Evolutionary conservation across 345 rosid genomes (phyloP).

Genomic region (Salix exigua): DNA sequence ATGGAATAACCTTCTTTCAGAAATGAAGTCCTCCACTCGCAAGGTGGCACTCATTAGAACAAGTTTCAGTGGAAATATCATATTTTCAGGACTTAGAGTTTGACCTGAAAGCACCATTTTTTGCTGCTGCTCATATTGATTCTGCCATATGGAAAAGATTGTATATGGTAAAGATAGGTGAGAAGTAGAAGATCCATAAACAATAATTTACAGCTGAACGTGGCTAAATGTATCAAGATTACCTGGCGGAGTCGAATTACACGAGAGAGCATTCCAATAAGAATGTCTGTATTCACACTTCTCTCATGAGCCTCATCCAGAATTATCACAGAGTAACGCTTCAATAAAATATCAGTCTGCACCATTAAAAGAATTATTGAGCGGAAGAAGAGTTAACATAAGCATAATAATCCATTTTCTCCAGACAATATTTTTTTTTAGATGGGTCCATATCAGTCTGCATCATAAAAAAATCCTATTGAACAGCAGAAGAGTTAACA

Average conservation of each 20-base stretch:
- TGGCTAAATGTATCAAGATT: slow-evolving; percentile 6
- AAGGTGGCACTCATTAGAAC: slow-evolving; percentile 93
- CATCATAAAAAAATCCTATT: slow-evolving; percentile 20
- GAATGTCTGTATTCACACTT: slow-evolving; percentile 91
- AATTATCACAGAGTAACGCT: slow-evolving; percentile 75
- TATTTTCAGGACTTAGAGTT: slow-evolving; percentile 40
- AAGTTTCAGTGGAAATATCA: slow-evolving; percentile 66
- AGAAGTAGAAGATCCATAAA: slow-evolving; percentile 10
- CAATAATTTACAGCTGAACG: neutral
- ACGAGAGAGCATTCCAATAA: slow-evolving; percentile 87
- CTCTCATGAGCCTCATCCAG: slow-evolving; percentile 97
- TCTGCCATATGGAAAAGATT: slow-evolving; percentile 33
- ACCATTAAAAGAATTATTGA: slow-evolving; percentile 14
- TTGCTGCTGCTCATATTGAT: slow-evolving; percentile 57
- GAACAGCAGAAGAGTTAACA: neutral
- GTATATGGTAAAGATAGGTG: slow-evolving; percentile 5
- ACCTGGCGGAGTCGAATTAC: slow-evolving; percentile 72
- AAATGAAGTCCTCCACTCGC: slow-evolving; percentile 73
- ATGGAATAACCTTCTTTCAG: slow-evolving; percentile 60
- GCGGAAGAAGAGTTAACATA: neutral
- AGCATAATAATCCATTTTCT: neutral
- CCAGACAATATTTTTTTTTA: neutral
- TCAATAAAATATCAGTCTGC: slow-evolving; percentile 78
- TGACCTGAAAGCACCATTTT: slow-evolving; percentile 50
- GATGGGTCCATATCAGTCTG: slow-evolving; percentile 53